Evolutionary conservation across 1,139 yeast genomes (phyloP).

Genomic region (Magnusiomyces sp.): DNA sequence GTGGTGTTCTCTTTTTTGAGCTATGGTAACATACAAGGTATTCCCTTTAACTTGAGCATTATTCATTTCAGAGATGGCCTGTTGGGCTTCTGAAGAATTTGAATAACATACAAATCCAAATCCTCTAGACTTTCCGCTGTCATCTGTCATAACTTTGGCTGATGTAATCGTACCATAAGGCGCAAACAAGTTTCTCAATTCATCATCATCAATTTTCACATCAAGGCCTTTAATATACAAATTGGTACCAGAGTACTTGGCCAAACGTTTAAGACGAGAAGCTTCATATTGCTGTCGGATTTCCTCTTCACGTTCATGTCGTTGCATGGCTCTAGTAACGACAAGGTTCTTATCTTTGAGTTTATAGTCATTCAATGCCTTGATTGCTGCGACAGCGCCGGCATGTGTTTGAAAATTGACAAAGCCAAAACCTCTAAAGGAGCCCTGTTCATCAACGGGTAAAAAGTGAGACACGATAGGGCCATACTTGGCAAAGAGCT

Average conservation of each 20-base stretch:
- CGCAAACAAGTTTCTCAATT: conserved; percentile 70
- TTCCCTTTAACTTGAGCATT: conserved; percentile 79
- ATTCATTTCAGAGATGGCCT: conserved; percentile 88
- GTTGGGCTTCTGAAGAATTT: conserved; percentile 84
- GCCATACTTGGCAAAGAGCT: conserved; percentile 42
- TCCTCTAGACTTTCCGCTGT: conserved; percentile 79
- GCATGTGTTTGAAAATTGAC: conserved; percentile 75
- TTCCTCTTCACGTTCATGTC: conserved; percentile 82
- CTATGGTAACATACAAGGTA: conserved; percentile 87
- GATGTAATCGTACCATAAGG: conserved; percentile 85
- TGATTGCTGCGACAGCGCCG: conserved; percentile 74
- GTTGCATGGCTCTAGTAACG: conserved; percentile 92
- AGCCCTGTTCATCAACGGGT: conserved; percentile 62
- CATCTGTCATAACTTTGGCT: conserved; percentile 86
- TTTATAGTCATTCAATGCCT: conserved; percentile 67
- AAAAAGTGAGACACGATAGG: conserved; percentile 53
- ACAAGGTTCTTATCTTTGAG: conserved; percentile 66
- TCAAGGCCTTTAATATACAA: conserved; percentile 84
- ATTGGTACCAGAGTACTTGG: conserved; percentile 37
- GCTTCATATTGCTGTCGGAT: conserved; percentile 61
- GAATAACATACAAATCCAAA: conserved; percentile 94
- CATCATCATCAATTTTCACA: conserved; percentile 72
- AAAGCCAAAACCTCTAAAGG: conserved; percentile 84
- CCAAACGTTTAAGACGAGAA: conserved; percentile 3
- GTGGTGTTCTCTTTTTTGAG: conserved; percentile 87